These are phyloP conservation scores for Bipolaris victoriae DNA, from an alignment of 2,329 filamentous ascomycete genomes.

Conservation along the genomic window DNA sequence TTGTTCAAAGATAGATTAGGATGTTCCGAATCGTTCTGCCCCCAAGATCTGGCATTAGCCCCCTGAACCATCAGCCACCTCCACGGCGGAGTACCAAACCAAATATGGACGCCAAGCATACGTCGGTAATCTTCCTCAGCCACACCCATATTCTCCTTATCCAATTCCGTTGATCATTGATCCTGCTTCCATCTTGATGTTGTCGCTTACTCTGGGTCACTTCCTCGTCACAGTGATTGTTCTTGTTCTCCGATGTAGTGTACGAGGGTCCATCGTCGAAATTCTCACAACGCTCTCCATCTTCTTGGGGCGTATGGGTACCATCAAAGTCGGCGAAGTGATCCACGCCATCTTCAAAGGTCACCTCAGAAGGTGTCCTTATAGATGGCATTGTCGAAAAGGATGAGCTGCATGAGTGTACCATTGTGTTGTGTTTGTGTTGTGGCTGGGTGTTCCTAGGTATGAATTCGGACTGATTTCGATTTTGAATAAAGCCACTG, in stretches of 20 bases:
- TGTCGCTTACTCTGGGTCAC: not conserved
- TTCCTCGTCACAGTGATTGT: not conserved
- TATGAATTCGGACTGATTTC: not conserved
- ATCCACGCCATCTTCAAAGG: not conserved
- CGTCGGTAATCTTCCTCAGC: not conserved
- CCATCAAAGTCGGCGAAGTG: slow-evolving; percentile 8
- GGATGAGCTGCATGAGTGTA: slow-evolving; percentile 3
- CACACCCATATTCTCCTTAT: not conserved
- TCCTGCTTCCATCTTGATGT: not conserved
- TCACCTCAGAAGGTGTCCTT: not conserved
- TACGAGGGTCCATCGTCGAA: not conserved
- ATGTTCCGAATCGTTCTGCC: not conserved
- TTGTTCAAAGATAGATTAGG: not conserved
- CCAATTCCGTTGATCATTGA: not conserved
- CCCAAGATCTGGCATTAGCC: not conserved
- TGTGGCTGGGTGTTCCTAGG: not conserved
- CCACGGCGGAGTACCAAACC: not conserved
- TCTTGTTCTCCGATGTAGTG: not conserved
- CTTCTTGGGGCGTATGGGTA: not conserved
- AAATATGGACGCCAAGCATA: not conserved
- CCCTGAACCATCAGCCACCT: not conserved
- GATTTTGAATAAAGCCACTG: not conserved
- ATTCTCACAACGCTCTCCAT: not conserved
- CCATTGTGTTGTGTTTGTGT: not conserved
- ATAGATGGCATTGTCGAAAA: slow-evolving; percentile 10